Conservation (phyloP, 202 grass and related monocot species). For the Carex arenaria region DNA sequence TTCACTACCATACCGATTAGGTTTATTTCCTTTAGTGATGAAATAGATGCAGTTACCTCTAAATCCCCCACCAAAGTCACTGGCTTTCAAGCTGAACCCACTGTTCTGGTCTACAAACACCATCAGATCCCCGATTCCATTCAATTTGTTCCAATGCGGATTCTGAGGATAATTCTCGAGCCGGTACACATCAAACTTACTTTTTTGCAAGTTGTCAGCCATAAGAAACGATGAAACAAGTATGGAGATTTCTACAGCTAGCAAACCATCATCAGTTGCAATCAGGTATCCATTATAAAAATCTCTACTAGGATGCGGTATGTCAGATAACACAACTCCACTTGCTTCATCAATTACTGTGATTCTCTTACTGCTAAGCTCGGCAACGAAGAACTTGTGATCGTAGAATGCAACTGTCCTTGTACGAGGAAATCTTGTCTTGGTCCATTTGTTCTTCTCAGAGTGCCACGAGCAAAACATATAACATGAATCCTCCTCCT, state of each 20-base stretch:
- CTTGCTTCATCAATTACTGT: neutral
- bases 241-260: neutral
- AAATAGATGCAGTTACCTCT: slow-evolving; percentile 20
- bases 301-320: neutral
- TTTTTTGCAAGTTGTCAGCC: neutral
- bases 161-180: neutral
- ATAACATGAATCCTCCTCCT: neutral
- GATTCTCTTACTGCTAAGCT: neutral
- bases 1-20: too few species aligned
- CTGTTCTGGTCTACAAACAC: neutral
- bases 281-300: neutral
- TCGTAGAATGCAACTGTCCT: neutral
- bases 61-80: neutral
- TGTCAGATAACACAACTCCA: neutral
- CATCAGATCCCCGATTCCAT: neutral
- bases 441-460: neutral
- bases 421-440: neutral
- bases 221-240: neutral
- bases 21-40: neutral
- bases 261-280: neutral
- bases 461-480: neutral
- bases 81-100: neutral
- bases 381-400: neutral
- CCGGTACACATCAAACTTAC: neutral
- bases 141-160: neutral